Conservation (phyloP, 331 rosid genomes). For the Malus hybrid region DNA sequence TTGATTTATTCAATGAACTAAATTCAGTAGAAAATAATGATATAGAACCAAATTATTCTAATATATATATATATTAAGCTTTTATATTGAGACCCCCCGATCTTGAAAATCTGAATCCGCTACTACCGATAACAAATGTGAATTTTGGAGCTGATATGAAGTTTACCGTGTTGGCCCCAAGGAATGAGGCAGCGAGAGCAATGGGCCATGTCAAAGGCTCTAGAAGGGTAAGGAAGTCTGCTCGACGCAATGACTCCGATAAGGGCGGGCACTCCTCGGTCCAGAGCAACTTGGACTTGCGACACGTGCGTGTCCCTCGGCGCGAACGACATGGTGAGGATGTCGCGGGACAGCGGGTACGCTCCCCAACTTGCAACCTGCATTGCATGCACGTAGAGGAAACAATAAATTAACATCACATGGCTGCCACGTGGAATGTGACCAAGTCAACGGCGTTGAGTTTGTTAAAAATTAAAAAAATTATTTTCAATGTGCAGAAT, state of each 20-base stretch:
- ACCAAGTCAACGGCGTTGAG: not conserved
- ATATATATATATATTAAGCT: no score
- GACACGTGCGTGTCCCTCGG: slow-evolving; percentile 82
- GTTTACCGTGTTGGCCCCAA: slow-evolving; percentile 52
- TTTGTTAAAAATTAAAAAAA: not conserved
- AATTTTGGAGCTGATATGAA: no score
- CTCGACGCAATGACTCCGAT: slow-evolving; percentile 73
- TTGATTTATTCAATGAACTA: no score
- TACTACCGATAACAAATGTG: no score
- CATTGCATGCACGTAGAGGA: not conserved
- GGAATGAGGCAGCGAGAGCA: slow-evolving; percentile 94
- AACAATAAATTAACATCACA: not conserved
- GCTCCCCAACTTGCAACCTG: slow-evolving; percentile 98
- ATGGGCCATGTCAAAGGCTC: slow-evolving; percentile 87
- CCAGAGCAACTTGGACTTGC: slow-evolving; percentile 89
- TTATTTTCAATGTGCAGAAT: not conserved
- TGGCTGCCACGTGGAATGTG: not conserved
- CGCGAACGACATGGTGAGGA: slow-evolving; percentile 62
- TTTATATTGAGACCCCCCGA: no score
- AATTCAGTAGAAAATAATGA: no score
- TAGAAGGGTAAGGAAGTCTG: slow-evolving; percentile 70
- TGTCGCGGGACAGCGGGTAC: slow-evolving; percentile 50
- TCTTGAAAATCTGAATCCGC: no score
- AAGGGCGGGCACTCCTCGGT: slow-evolving; percentile 76
- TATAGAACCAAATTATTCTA: no score